Evolutionary conservation across 1,284 basidiomycete species (phyloP).

Genomic region (Pterulicium gracile): DNA sequence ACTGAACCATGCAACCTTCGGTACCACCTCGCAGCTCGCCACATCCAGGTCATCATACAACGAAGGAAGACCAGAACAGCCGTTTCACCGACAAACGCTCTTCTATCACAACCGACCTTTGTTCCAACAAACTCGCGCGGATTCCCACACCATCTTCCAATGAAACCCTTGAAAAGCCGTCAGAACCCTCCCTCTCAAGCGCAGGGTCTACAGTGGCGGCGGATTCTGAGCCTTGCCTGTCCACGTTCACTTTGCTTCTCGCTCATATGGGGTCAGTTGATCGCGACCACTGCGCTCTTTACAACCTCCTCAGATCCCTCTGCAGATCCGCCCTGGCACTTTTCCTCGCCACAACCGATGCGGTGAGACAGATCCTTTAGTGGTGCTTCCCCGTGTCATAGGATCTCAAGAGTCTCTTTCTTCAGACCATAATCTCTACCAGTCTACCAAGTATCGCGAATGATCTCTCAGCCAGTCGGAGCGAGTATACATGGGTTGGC

Average conservation of each 20-base stretch:
- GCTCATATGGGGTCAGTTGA: slow-evolving; percentile 20
- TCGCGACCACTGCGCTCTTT: too few species aligned
- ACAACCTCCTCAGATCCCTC: too few species aligned
- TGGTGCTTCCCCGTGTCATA: slow-evolving; percentile 12
- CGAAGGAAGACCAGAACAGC: too few species aligned
- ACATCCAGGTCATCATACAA: too few species aligned
- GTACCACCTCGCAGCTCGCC: too few species aligned
- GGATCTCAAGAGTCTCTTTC: slow-evolving; percentile 4
- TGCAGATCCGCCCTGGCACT: slow-evolving; percentile 59
- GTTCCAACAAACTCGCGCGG: too few species aligned
- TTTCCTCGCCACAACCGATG: slow-evolving; percentile 75
- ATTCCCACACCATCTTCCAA: background rate
- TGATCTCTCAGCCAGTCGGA: slow-evolving; percentile 50
- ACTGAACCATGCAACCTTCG: too few species aligned
- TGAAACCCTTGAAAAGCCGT: background rate
- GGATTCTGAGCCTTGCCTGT: slow-evolving; percentile 7
- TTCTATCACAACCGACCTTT: too few species aligned
- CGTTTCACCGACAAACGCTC: too few species aligned
- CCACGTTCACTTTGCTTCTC: slow-evolving; percentile 16
- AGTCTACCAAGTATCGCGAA: slow-evolving; percentile 65
- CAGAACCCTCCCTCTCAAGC: background rate
- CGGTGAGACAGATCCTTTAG: slow-evolving; percentile 34
- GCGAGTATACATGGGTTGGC: slow-evolving; percentile 73
- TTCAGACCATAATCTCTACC: slow-evolving; percentile 72
- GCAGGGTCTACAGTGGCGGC: too few species aligned